Base-by-base conservation (phyloP, 108 stramenopile genomes). In the Skeletonema tropicum region DNA sequence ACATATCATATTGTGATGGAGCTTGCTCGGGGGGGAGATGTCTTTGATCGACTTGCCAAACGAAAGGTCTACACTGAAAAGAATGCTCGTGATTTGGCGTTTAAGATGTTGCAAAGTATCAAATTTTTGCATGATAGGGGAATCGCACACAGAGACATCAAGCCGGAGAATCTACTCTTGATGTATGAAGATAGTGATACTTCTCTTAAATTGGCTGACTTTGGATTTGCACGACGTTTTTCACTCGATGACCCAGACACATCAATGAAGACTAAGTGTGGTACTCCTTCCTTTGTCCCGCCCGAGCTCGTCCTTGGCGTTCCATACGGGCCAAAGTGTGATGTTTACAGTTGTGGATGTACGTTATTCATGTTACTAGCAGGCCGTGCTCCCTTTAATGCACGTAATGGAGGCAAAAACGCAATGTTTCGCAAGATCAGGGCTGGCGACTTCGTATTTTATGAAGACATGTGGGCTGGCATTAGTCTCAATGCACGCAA, bases 261-360 rank as follows among this genome's bases (percentile, higher is more conserved):
- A 2, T 66, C 66, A n/a, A 83, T 97, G 74, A 85, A 83, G 55
- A 97, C 95, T 10, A 81, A 94, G 55, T 97, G 96, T 69, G 99
- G 98, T 6, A 98, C 98, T 23, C 97, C 96, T 14, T 95, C 96
- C 14, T 98, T 97, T 78, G 97, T 98, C 14, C 97, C 98, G 1
- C 98, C 98, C 2, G 98, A 98, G 80, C 90, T 98, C 26, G 42
- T 97, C 29, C 70, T 86, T 7, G 89, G 92, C 0, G 77, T 84
- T 25, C 76, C 68, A 19, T 99, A 98, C 67, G 90, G 94, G 10
- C 76, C 80, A 9, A 83, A 85, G 19, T 96, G 90, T 26, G 98
- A 99, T 74, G 87, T 98, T 74, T 99, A 98, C 98, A 87, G 88
- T 66, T 76, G 91, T 19, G 98, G 98, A n/a, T 95, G 97, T 55